Conservation (phyloP, 176 grass and related monocot species). For the Zizania latifolia region DNA sequence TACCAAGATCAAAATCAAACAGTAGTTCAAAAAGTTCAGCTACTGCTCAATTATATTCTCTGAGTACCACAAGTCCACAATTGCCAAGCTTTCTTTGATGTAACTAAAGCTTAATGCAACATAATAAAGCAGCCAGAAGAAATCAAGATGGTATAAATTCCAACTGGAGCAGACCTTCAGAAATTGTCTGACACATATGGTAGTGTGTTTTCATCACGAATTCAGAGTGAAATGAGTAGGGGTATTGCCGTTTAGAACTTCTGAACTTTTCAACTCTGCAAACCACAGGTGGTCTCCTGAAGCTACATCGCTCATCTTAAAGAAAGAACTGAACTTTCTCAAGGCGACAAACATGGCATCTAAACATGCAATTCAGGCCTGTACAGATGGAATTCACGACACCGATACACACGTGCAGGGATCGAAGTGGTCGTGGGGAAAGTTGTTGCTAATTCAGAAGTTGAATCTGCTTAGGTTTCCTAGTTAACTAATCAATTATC, state of each 20-base stretch:
- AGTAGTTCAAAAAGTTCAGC: not conserved
- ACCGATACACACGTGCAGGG: not conserved
- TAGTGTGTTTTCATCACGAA: no score
- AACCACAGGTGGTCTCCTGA: not conserved
- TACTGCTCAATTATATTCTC: not conserved
- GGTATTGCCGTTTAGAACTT: not conserved
- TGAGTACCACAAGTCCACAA: no score
- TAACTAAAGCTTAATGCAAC: not conserved
- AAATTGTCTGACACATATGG: no score
- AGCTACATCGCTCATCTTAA: not conserved
- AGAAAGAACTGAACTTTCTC: not conserved
- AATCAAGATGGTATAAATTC: not conserved
- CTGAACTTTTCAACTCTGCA: not conserved
- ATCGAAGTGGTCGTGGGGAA: not conserved
- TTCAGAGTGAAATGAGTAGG: no score
- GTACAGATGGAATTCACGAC: not conserved
- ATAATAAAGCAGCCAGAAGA: not conserved
- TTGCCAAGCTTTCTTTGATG: not conserved
- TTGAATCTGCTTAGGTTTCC: not conserved
- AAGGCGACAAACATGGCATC: not conserved
- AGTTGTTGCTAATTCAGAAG: slow-evolving; percentile 4
- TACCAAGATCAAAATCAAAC: not conserved
- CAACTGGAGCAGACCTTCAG: no score
- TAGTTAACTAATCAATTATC: not conserved
- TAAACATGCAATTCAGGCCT: not conserved